These are phyloP conservation scores for Fusarium irregulare DNA, from an alignment of 2,329 filamentous ascomycete species.

Conservation along the genomic window DNA sequence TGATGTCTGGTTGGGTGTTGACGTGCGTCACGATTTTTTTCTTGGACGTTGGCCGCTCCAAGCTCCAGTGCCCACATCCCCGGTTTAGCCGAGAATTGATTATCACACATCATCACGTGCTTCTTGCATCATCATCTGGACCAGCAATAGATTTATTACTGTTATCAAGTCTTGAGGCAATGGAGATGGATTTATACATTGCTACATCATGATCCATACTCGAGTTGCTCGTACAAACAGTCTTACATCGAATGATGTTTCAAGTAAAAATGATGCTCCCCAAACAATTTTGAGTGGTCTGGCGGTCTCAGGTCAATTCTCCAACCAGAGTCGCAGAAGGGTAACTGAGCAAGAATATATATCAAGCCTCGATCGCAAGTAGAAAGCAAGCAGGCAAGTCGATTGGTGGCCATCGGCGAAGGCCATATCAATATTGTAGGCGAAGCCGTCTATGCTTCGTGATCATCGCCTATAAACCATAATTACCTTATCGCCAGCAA, in stretches of 20 bases:
- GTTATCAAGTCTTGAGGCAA: not conserved
- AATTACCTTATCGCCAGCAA: no score
- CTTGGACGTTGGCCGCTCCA: slow-evolving; percentile 35
- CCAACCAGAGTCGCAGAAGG: not conserved
- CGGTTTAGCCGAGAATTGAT: slow-evolving; percentile 42
- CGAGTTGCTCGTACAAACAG: rapidly evolving
- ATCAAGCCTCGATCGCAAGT: not conserved
- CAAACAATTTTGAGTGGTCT: not conserved
- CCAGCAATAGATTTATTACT: not conserved
- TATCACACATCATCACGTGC: slow-evolving; percentile 40
- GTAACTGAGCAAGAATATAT: not conserved
- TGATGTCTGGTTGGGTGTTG: slow-evolving; percentile 33
- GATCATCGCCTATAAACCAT: not conserved
- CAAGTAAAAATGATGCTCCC: not conserved
- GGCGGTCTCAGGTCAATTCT: not conserved
- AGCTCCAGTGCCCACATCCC: slow-evolving; percentile 13
- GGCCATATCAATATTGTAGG: not conserved
- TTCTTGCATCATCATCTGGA: not conserved
- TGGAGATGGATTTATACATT: not conserved
- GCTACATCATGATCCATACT: not conserved
- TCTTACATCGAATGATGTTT: not conserved
- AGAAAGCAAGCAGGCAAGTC: not conserved
- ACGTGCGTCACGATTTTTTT: slow-evolving; percentile 46
- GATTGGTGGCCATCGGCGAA: not conserved
- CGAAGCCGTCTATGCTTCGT: not conserved